phyloP scores from a whole-genome alignment of 2,329 filamentous ascomycete genomes.

The Aspergillus bombycis region DNA sequence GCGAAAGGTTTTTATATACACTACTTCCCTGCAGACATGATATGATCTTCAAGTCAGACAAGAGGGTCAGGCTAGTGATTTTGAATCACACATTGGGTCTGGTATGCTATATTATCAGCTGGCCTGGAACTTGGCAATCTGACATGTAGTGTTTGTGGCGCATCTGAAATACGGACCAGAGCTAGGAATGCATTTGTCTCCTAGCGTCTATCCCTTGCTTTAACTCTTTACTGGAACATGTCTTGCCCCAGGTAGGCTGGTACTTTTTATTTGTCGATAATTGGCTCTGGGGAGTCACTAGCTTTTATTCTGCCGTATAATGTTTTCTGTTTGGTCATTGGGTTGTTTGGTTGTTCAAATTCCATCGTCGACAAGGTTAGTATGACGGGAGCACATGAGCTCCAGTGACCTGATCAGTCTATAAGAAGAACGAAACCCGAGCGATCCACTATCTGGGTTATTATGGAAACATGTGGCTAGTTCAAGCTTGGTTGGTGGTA shows the following conservation, averaged over 20 bases:
- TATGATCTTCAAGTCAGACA: not conserved
- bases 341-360: too few species aligned
- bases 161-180: not conserved
- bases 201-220: not conserved
- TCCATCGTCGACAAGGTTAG: not conserved
- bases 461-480: not conserved
- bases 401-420: not conserved
- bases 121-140: not conserved
- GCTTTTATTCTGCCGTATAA: not conserved
- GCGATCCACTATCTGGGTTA: not conserved
- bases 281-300: not conserved
- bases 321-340: not conserved
- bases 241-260: not conserved
- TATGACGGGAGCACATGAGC: not conserved
- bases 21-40: not conserved
- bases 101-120: not conserved
- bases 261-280: not conserved
- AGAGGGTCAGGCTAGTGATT: not conserved
- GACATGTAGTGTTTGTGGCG: not conserved
- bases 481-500: not conserved
- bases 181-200: not conserved
- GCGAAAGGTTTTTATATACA: not conserved
- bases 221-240: not conserved
- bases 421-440: not conserved
- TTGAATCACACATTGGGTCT: not conserved